These are phyloP conservation scores for Dictyostelium intermedium DNA, from an alignment of 78 protist genomes.

Conservation along the genomic window DNA sequence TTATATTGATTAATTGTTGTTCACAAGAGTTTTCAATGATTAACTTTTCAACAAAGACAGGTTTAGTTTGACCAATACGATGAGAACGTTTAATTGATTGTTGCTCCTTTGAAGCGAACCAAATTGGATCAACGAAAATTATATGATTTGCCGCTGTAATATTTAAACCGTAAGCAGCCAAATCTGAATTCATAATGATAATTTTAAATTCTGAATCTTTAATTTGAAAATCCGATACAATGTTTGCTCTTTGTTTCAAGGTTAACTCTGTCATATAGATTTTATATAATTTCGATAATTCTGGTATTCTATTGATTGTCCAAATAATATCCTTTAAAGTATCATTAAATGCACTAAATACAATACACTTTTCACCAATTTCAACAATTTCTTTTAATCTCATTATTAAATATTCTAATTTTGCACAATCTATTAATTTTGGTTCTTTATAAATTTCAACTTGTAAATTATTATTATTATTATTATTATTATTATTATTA, in stretches of 20 bases:
- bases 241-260: constrained; percentile 4
- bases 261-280: background rate
- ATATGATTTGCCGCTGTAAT: constrained; percentile 72
- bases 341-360: constrained; percentile 71
- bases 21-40: constrained; percentile 26
- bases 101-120: constrained; percentile 36
- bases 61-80: constrained; percentile 76
- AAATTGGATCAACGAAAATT: constrained; percentile 72
- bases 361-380: constrained; percentile 6
- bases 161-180: constrained; percentile 81
- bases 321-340: background rate
- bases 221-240: constrained; percentile 37
- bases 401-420: constrained; percentile 17
- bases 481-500: constrained; percentile 14
- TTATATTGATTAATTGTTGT: background rate
- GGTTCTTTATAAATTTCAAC: background rate
- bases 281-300: background rate
- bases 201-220: background rate
- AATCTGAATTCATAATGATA: constrained; percentile 69
- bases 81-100: constrained; percentile 86
- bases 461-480: background rate
- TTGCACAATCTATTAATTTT: background rate
- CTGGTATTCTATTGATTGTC: background rate
- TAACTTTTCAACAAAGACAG: constrained; percentile 59
- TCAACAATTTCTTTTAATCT: background rate